Percentiles rank a stretch among this genome's conserved stretches.
Evolutionary conservation across 202 grass and related monocot species (phyloP).

Genomic region (Musa balbisiana): DNA sequence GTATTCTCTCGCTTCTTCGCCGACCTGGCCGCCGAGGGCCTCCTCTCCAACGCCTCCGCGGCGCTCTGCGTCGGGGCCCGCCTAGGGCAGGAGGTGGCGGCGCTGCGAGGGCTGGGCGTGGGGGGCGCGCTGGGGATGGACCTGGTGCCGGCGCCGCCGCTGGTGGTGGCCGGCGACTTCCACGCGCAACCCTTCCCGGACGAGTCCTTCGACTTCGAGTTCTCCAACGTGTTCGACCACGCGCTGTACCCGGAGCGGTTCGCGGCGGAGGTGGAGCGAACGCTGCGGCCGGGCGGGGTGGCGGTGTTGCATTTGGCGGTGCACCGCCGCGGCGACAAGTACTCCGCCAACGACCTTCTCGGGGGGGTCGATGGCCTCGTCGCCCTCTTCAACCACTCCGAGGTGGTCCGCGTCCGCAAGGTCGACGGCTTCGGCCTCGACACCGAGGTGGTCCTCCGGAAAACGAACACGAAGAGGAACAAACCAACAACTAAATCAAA

Average conservation of each 20-base stretch:
- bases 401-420: slow-evolving; percentile 56
- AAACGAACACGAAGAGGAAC: slow-evolving; percentile 18
- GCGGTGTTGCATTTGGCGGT: slow-evolving; percentile 66
- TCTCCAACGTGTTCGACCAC: slow-evolving; percentile 97
- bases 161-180: slow-evolving; percentile 68
- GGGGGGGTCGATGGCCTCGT: slow-evolving; percentile 42
- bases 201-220: slow-evolving; percentile 85
- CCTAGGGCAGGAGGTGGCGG: slow-evolving; percentile 74
- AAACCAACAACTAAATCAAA: too few relatives aligned
- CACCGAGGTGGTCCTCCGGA: slow-evolving; percentile 77
- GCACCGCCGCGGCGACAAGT: slow-evolving; percentile 69
- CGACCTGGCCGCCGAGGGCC: slow-evolving; percentile 13
- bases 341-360: slow-evolving; percentile 84
- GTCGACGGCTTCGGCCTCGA: slow-evolving; percentile 90
- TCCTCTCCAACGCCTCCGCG: slow-evolving; percentile 58
- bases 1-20: slow-evolving; percentile 57
- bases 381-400: slow-evolving; percentile 37
- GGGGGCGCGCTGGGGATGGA: slow-evolving; percentile 50
- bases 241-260: slow-evolving; percentile 74
- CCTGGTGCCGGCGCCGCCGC: slow-evolving; percentile 62
- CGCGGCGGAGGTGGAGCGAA: slow-evolving; percentile 66
- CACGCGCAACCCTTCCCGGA: slow-evolving; percentile 60
- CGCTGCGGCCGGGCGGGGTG: slow-evolving; percentile 52
- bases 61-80: slow-evolving; percentile 80
- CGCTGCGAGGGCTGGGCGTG: slow-evolving; percentile 62